These are phyloP conservation scores for Pleurostoma richardsiae DNA, from an alignment of 2,329 filamentous ascomycete species.

Conservation along the genomic window DNA sequence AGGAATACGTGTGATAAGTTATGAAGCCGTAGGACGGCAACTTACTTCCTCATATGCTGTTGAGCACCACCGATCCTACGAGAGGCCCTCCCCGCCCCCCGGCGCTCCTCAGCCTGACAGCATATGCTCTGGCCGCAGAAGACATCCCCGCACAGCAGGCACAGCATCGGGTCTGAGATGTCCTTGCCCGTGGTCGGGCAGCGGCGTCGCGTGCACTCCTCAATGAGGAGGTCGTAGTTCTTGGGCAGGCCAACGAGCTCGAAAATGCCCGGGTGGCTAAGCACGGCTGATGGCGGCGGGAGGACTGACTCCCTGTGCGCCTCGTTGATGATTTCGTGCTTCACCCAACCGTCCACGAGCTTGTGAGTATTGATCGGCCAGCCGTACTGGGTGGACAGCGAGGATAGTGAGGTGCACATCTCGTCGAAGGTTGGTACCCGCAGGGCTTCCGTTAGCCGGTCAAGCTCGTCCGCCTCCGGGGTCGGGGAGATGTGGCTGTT, in stretches of 20 bases:
- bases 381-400: slow-evolving; percentile 34
- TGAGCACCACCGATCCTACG: slow-evolving; percentile 74
- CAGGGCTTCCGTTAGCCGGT: slow-evolving; percentile 72
- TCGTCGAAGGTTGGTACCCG: slow-evolving; percentile 74
- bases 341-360: slow-evolving; percentile 67
- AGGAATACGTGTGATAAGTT: neutral
- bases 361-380: slow-evolving; percentile 40
- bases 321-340: slow-evolving; percentile 40
- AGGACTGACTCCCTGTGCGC: slow-evolving; percentile 3
- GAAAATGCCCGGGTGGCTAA: slow-evolving; percentile 84
- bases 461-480: slow-evolving; percentile 69
- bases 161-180: slow-evolving; percentile 83
- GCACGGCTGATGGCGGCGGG: slow-evolving; percentile 37
- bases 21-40: slow-evolving; percentile 13
- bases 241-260: slow-evolving; percentile 89
- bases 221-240: slow-evolving; percentile 87
- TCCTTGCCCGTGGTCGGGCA: slow-evolving; percentile 92
- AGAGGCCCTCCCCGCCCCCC: slow-evolving; percentile 31
- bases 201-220: slow-evolving; percentile 76
- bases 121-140: slow-evolving; percentile 94
- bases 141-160: slow-evolving; percentile 93
- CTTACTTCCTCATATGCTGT: slow-evolving; percentile 82
- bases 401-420: slow-evolving; percentile 60
- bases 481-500: slow-evolving; percentile 60
- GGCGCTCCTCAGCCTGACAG: slow-evolving; percentile 64